Percentiles rank a stretch among this genome's conserved stretches.
Evolutionary conservation across 1,284 basidiomycete species (phyloP).

Genomic region (Malassezia nana): DNA sequence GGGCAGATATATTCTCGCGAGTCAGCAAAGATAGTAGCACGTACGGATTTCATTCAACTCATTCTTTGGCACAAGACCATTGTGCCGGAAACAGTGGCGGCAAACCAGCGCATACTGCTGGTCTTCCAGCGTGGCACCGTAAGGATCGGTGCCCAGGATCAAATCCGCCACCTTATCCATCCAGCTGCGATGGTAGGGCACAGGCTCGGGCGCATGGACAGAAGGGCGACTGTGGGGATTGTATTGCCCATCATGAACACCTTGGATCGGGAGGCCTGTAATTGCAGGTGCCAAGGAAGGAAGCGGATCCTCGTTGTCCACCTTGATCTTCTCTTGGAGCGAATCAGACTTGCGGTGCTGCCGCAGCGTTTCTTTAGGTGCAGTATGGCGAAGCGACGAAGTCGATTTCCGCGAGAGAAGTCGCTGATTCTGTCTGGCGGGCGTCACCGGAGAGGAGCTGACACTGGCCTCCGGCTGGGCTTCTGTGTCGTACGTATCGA

Average conservation of each 20-base stretch:
- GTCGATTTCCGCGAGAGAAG: background rate
- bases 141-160: slow-evolving; percentile 49
- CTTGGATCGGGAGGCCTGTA: slow-evolving; percentile 9
- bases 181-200: slow-evolving; percentile 22
- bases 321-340: background rate
- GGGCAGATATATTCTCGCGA: slow-evolving; percentile 63
- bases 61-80: slow-evolving; percentile 79
- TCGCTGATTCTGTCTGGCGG: background rate
- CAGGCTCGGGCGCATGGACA: background rate
- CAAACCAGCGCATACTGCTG: slow-evolving; percentile 80
- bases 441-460: background rate
- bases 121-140: slow-evolving; percentile 41
- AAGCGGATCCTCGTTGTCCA: background rate
- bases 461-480: slow-evolving; percentile 1
- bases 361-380: background rate
- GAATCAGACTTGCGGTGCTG: background rate
- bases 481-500: slow-evolving; percentile 77
- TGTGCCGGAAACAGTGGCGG: slow-evolving; percentile 81
- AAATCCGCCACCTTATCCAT: slow-evolving; percentile 50
- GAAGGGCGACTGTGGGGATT: background rate
- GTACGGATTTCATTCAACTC: slow-evolving; percentile 81
- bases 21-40: slow-evolving; percentile 47
- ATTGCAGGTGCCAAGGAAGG: slow-evolving; percentile 9
- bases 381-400: background rate
- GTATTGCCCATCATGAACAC: slow-evolving; percentile 2